Evolutionary conservation across 2,329 filamentous ascomycete genomes (phyloP).

Genomic region (Coniochaeta prunicola): DNA sequence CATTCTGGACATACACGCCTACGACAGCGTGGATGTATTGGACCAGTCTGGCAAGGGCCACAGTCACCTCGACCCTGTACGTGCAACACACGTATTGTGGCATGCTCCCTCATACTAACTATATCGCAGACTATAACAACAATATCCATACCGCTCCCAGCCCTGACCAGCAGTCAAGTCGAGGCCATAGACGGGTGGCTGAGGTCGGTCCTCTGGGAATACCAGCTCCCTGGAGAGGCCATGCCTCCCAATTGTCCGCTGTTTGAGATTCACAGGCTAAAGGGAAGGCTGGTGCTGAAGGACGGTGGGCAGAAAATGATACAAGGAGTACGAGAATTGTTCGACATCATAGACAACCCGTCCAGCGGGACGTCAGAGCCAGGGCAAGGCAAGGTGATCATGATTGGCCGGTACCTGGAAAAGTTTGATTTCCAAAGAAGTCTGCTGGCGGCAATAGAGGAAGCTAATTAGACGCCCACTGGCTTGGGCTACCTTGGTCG

Average conservation of each 20-base stretch:
- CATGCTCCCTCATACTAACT: constrained; percentile 8
- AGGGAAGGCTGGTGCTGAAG: constrained; percentile 64
- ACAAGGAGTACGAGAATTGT: constrained; percentile 88
- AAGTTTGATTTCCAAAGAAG: constrained; percentile 44
- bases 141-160: constrained; percentile 60
- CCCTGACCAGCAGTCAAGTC: constrained; percentile 51
- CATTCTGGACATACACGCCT: constrained; percentile 84
- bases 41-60: constrained; percentile 72
- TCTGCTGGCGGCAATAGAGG: constrained; percentile 12
- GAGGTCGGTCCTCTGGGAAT: constrained; percentile 77
- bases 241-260: constrained; percentile 15
- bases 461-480: not conserved
- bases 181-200: constrained; percentile 71
- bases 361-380: not conserved
- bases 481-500: not conserved
- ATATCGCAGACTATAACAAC: constrained; percentile 74
- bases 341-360: constrained; percentile 72
- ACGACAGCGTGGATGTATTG: constrained; percentile 71
- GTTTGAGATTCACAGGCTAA: constrained; percentile 83
- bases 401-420: constrained; percentile 53
- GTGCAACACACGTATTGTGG: constrained; percentile 17
- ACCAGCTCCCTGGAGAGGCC: constrained; percentile 43
- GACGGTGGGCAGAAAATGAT: constrained; percentile 67
- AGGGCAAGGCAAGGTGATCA: constrained; percentile 47
- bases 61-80: constrained; percentile 81